Percentiles rank a stretch among this genome's conserved stretches.
phyloP scores from a whole-genome alignment of 78 protist species.

The Creolimax fragrantissima region DNA sequence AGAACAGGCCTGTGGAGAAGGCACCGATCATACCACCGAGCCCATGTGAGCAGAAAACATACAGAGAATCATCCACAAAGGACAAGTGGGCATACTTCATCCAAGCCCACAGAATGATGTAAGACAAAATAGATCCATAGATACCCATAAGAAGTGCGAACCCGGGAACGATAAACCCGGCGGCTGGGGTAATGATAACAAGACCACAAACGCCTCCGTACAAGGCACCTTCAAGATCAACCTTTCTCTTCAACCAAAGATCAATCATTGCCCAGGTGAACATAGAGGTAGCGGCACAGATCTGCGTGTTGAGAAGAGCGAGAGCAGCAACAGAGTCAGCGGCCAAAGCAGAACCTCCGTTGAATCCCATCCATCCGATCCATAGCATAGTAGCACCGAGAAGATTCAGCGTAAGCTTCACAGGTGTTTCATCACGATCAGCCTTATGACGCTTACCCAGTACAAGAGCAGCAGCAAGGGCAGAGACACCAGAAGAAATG shows the following conservation, averaged over 20 bases:
- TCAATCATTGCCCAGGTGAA: constrained; percentile 8
- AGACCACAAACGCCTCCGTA: constrained; percentile 11
- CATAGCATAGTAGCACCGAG: constrained; percentile 9
- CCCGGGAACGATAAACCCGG: constrained; percentile 17
- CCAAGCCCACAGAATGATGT: not conserved
- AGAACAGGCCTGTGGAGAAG: not conserved
- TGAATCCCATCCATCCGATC: constrained; percentile 26
- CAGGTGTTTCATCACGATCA: not conserved
- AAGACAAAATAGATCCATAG: constrained; percentile 5
- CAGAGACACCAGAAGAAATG: constrained; percentile 1
- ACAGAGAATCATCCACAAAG: constrained; percentile 17
- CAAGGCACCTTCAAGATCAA: not conserved
- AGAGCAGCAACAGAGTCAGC: not conserved
- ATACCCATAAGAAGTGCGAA: constrained; percentile 11
- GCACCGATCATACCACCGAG: constrained; percentile 8
- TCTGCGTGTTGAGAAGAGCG: constrained; percentile 3
- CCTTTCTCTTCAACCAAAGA: not conserved
- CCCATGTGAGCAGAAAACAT: constrained; percentile 16
- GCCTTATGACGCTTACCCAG: not conserved
- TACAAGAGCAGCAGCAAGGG: not conserved
- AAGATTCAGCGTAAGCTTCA: not conserved
- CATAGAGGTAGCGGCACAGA: constrained; percentile 13
- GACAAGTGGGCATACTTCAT: not conserved
- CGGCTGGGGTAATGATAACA: constrained; percentile 9
- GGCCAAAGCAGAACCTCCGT: constrained; percentile 4